Base-by-base conservation (phyloP, 2,329 filamentous ascomycete species). In the Chaetomium strumarium region DNA sequence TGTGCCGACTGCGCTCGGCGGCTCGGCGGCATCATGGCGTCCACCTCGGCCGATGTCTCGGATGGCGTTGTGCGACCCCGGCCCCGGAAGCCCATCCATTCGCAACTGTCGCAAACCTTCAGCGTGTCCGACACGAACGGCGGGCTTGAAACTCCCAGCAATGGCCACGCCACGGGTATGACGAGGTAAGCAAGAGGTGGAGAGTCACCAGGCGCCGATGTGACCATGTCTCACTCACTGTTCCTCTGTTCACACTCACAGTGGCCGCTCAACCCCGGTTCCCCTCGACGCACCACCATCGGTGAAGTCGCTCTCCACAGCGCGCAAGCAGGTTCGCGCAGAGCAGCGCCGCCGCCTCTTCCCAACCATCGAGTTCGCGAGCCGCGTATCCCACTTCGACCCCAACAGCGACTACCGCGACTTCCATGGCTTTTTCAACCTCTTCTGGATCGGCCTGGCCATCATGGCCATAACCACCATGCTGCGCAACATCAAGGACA, bases 381-480 rank as follows among this genome's bases (percentile, higher is more conserved):
- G 87, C 55, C 86, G 93, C 52, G 85, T 97, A 19, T 97, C 92
- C 16, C 92, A 99, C 72, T 96, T 99, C 67, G 93, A 99, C 66
- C 90, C 91, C 0, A 79, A 82, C 46, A 95, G 88, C 69, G 90
- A 96, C 64, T 91, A 97, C 68, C 84, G 84, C 64, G 90, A 99
- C 70, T 99, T 99, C 68, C 84, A 90, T 63, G 93, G 93, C 66
- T 99, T 99, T 79, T 99, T 96, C 73, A 89, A 93, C 49, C 80
- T 99, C 36, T 99, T 99, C 73, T 99, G 93, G 93, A 92, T 99
- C 59, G 90, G 90, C 10, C 77, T 99, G 55, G 89, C 88, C 61
- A 95, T 99, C 69, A 96, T 99, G 91, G 90, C 91, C 63, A 85
- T 96, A 57, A 97, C 92, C 2, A 88, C 88, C n/a, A 89, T 90